These are phyloP conservation scores for Aspergillus ochraceoroseus DNA, from an alignment of 2,329 filamentous ascomycete genomes.

Conservation along the genomic window DNA sequence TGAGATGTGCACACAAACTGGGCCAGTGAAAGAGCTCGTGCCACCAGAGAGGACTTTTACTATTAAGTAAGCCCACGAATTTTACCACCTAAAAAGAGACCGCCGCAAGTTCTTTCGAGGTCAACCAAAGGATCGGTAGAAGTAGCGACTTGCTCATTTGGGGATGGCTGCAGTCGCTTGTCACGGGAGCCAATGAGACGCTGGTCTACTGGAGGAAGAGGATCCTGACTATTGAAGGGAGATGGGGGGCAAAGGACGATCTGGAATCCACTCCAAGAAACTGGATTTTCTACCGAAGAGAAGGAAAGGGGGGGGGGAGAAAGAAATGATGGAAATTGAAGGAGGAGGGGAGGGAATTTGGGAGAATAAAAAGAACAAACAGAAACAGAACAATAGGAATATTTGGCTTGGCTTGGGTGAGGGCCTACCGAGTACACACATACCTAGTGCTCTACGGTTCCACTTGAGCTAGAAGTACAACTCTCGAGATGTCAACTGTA, in stretches of 20 bases:
- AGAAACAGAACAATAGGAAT: constrained; percentile 11
- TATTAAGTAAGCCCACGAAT: constrained; percentile 17
- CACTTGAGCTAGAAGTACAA: no score
- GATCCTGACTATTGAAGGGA: background rate
- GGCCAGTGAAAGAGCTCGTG: constrained; percentile 10
- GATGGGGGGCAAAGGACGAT: background rate
- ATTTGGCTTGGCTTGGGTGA: constrained; percentile 7
- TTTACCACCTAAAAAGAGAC: constrained; percentile 14
- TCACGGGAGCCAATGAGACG: constrained; percentile 3
- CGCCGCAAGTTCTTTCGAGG: constrained; percentile 4
- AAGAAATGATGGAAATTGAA: background rate
- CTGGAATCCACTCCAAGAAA: no score
- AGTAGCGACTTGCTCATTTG: background rate
- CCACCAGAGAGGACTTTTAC: constrained; percentile 13
- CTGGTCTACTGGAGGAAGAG: background rate
- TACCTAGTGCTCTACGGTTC: no score
- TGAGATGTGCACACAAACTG: constrained; percentile 9
- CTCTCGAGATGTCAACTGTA: no score
- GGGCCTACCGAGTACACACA: no score
- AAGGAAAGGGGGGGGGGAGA: background rate
- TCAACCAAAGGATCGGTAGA: background rate
- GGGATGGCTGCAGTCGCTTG: background rate
- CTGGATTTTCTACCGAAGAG: background rate
- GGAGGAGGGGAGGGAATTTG: constrained; percentile 7
- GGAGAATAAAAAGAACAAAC: constrained; percentile 15